phyloP scores from a whole-genome alignment of 108 stramenopile genomes.

The Cyclostephanos invisitatus region DNA sequence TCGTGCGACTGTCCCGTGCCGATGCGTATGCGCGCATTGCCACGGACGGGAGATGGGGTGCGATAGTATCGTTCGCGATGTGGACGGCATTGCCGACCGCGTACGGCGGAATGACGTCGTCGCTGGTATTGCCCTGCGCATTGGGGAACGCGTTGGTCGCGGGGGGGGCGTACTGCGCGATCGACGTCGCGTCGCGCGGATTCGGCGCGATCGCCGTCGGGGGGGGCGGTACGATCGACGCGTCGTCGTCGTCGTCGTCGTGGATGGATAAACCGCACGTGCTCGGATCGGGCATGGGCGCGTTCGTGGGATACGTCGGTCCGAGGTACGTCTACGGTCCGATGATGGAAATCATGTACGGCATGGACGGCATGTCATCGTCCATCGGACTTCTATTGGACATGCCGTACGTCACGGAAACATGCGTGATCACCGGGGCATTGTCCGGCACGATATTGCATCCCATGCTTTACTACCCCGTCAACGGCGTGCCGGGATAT shows the following conservation, averaged over 20 bases:
- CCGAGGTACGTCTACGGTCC: constrained; percentile 48
- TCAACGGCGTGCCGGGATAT: constrained; percentile 42
- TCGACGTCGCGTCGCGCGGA: constrained; percentile 30
- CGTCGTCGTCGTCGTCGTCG: no score
- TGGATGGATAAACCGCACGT: constrained; percentile 30
- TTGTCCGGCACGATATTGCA: constrained; percentile 46
- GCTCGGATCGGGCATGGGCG: constrained; percentile 46
- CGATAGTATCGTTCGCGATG: constrained; percentile 38
- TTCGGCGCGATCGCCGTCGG: constrained; percentile 24
- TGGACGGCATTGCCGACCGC: constrained; percentile 43
- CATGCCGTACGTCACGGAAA: constrained; percentile 42
- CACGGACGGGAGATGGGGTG: constrained; percentile 49
- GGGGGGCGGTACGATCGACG: background rate
- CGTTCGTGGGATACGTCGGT: constrained; percentile 45
- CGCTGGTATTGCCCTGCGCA: constrained; percentile 51
- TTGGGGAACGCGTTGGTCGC: constrained; percentile 47
- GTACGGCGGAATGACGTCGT: constrained; percentile 37
- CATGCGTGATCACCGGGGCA: constrained; percentile 48
- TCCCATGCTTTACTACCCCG: constrained; percentile 53
- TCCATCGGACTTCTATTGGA: constrained; percentile 28
- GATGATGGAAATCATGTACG: constrained; percentile 31
- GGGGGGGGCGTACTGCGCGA: constrained; percentile 27
- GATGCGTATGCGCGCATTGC: constrained; percentile 35
- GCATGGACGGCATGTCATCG: constrained; percentile 39
- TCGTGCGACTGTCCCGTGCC: constrained; percentile 30